phyloP scores from a whole-genome alignment of 352 stramenopile genomes.

The Phytophthora citrophthora region DNA sequence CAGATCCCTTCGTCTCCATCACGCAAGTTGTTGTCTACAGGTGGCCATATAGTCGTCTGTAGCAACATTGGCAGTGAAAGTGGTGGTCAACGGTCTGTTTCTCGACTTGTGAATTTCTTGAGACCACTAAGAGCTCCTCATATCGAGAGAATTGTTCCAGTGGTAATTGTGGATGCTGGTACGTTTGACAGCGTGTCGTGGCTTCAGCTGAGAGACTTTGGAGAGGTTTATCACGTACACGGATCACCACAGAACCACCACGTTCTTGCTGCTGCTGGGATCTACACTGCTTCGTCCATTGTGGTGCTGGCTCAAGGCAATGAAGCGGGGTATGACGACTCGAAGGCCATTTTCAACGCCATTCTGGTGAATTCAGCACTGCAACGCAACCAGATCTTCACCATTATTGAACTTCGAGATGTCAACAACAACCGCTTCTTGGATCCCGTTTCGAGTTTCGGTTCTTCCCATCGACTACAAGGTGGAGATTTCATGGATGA shows the following conservation, averaged over 20 bases:
- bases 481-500: constrained; percentile 21
- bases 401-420: constrained; percentile 86
- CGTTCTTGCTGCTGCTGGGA: constrained; percentile 69
- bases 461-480: constrained; percentile 29
- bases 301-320: constrained; percentile 83
- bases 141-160: constrained; percentile 63
- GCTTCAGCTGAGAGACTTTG: constrained; percentile 69
- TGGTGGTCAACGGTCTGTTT: constrained; percentile 60
- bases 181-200: constrained; percentile 73
- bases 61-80: constrained; percentile 77
- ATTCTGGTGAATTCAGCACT: constrained; percentile 83
- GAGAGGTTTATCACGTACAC: constrained; percentile 82
- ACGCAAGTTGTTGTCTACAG: constrained; percentile 42
- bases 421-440: constrained; percentile 87
- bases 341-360: constrained; percentile 87
- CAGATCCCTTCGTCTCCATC: constrained; percentile 51
- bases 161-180: constrained; percentile 80
- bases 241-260: constrained; percentile 78
- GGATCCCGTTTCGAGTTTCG: constrained; percentile 74
- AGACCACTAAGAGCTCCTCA: constrained; percentile 75
- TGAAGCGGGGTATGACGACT: constrained; percentile 78
- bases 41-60: constrained; percentile 84
- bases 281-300: constrained; percentile 85
- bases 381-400: constrained; percentile 74
- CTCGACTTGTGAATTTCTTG: constrained; percentile 79